Conservation (phyloP, 768 basidiomycete species). For the Hericium erinaceus region DNA sequence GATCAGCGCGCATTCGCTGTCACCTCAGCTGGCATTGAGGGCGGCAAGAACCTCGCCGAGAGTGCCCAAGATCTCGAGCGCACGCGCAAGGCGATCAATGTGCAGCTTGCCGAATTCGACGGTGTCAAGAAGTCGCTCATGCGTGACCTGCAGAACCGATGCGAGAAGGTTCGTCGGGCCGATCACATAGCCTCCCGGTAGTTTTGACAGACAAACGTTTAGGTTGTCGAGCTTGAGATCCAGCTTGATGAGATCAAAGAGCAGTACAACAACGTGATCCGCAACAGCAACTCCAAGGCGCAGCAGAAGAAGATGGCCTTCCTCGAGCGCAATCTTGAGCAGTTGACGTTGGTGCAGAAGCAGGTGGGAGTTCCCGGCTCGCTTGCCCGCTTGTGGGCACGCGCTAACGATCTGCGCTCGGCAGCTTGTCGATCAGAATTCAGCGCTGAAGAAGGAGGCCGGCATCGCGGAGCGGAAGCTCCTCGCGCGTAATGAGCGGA, state of each 20-base stretch:
- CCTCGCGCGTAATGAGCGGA: constrained; percentile 92
- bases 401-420: constrained; percentile 4
- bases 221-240: constrained; percentile 99
- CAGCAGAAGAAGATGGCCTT: constrained; percentile 99
- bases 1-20: constrained; percentile 89
- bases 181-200: no score
- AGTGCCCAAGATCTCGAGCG: constrained; percentile 96
- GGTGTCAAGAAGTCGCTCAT: constrained; percentile 98
- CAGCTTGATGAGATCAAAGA: constrained; percentile 98
- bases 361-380: constrained; percentile 46
- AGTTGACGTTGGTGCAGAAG: constrained; percentile 92
- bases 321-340: constrained; percentile 92
- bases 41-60: constrained; percentile 93
- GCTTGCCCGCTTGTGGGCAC: background rate
- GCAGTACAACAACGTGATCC: constrained; percentile 97
- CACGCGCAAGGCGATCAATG: constrained; percentile 91
- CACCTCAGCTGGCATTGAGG: constrained; percentile 94
- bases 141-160: constrained; percentile 97
- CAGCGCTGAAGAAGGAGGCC: constrained; percentile 92
- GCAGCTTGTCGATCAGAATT: constrained; percentile 97
- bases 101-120: constrained; percentile 98
- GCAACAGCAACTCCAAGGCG: constrained; percentile 96
- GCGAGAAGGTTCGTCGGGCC: constrained; percentile 73
- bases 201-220: background rate
- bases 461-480: constrained; percentile 95